Conservation (phyloP, 352 stramenopile genomes). For the Globisporangium recalcitrans region DNA sequence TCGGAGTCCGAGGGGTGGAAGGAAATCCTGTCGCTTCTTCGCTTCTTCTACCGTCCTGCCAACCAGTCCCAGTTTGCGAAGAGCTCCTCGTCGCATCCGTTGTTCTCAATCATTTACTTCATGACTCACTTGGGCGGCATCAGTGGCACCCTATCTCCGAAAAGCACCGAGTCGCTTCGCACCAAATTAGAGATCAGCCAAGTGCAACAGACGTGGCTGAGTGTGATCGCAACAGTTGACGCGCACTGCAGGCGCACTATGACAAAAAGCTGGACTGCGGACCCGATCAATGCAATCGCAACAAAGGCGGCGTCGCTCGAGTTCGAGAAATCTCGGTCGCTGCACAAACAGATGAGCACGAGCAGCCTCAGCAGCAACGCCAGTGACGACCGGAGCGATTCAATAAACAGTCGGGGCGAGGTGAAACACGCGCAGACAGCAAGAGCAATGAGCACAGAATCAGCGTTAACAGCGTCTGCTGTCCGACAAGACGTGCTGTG, state of each 20-base stretch:
- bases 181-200: constrained; percentile 28
- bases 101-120: constrained; percentile 53
- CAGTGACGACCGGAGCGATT: constrained; percentile 13
- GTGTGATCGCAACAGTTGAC: constrained; percentile 35
- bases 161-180: constrained; percentile 17
- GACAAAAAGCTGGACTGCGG: constrained; percentile 21
- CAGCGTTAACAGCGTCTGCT: constrained; percentile 4
- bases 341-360: constrained; percentile 3
- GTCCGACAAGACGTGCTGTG: constrained; percentile 26
- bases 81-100: constrained; percentile 44
- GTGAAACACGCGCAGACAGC: constrained; percentile 11
- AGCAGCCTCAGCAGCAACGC: constrained; percentile 16
- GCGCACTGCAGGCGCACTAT: constrained; percentile 42
- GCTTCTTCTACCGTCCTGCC: constrained; percentile 64
- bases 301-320: constrained; percentile 18
- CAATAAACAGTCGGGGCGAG: constrained; percentile 6
- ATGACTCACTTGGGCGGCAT: constrained; percentile 15
- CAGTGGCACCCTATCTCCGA: not conserved
- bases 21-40: constrained; percentile 39
- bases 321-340: constrained; percentile 13
- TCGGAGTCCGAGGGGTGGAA: constrained; percentile 27
- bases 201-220: constrained; percentile 28
- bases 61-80: constrained; percentile 52
- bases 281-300: constrained; percentile 34
- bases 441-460: constrained; percentile 14